Percentiles rank a stretch among this genome's conserved stretches.
Evolutionary conservation across 2,329 filamentous ascomycete genomes (phyloP).

Genomic region (Celoporthe dispersa): DNA sequence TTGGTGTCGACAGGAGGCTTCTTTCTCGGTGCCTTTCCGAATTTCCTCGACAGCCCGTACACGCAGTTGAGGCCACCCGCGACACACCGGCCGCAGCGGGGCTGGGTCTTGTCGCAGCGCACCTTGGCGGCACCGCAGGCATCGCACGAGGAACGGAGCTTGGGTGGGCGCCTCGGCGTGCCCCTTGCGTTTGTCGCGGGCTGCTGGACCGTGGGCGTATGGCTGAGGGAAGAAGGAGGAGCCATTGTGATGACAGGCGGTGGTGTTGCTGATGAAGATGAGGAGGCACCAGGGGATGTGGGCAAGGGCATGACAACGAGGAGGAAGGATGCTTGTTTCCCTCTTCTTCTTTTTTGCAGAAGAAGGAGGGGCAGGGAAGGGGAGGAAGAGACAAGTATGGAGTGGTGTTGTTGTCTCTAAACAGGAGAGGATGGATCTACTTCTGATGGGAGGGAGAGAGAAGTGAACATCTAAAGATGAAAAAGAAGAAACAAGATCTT

Average conservation of each 20-base stretch:
- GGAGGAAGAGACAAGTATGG: background rate
- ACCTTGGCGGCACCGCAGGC: constrained; percentile 30
- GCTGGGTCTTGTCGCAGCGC: constrained; percentile 30
- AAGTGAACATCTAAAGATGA: constrained; percentile 12
- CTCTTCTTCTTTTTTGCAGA: no score
- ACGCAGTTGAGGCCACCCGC: constrained; percentile 28
- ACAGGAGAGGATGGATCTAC: background rate
- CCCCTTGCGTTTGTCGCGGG: constrained; percentile 25
- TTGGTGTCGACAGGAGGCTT: constrained; percentile 24
- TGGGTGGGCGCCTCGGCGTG: constrained; percentile 25
- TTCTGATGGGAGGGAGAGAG: background rate
- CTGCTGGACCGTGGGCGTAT: constrained; percentile 8
- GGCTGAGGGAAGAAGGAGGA: constrained; percentile 14
- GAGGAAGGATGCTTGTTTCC: background rate
- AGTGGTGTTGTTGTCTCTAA: background rate
- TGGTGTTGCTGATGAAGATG: constrained; percentile 23
- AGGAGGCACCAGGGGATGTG: constrained; percentile 21
- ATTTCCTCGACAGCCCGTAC: constrained; percentile 28
- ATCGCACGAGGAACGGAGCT: constrained; percentile 30
- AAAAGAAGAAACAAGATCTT: background rate
- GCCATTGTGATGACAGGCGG: constrained; percentile 22
- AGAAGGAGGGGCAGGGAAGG: background rate
- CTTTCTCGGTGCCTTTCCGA: constrained; percentile 29
- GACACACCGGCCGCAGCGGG: constrained; percentile 27
- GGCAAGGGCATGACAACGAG: background rate